These are phyloP conservation scores for Gaertneriomyces sp. DNA, from an alignment of 192 early-diverging fungal species.

Conservation along the genomic window DNA sequence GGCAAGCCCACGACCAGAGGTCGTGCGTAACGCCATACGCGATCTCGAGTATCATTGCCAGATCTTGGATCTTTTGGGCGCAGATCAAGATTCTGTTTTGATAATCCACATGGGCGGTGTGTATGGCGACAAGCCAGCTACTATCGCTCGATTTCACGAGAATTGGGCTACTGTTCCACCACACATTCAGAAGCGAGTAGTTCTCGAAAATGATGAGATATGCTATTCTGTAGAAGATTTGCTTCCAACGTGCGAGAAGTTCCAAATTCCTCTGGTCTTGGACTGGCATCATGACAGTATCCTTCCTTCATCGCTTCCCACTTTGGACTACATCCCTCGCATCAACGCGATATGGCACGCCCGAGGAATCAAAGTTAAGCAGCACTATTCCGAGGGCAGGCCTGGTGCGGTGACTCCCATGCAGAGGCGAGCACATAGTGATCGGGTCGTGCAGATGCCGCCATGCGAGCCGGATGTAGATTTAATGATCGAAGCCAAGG, in stretches of 20 bases:
- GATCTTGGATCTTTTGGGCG: conserved; percentile 45
- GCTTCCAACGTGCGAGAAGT: conserved; percentile 42
- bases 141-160: conserved; percentile 36
- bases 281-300: conserved; percentile 46
- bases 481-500: conserved; percentile 58
- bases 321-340: conserved; percentile 27
- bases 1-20: conserved; percentile 32
- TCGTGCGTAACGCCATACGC: conserved; percentile 34
- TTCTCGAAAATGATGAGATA: conserved; percentile 53
- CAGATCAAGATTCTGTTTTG: conserved; percentile 45
- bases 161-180: conserved; percentile 31
- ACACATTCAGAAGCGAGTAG: conserved; percentile 40
- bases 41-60: conserved; percentile 43
- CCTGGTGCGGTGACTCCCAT: conserved; percentile 34
- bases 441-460: conserved; percentile 38
- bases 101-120: conserved; percentile 41
- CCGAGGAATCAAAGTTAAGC: conserved; percentile 46
- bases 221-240: conserved; percentile 45
- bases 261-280: conserved; percentile 45
- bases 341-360: conserved; percentile 44
- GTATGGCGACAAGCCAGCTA: conserved; percentile 19
- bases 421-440: conserved; percentile 44
- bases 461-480: conserved; percentile 45
- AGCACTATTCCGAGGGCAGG: conserved; percentile 46
- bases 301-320: conserved; percentile 19